phyloP scores from a whole-genome alignment of 2,329 filamentous ascomycete species.

The Trichoderma harzianum region DNA sequence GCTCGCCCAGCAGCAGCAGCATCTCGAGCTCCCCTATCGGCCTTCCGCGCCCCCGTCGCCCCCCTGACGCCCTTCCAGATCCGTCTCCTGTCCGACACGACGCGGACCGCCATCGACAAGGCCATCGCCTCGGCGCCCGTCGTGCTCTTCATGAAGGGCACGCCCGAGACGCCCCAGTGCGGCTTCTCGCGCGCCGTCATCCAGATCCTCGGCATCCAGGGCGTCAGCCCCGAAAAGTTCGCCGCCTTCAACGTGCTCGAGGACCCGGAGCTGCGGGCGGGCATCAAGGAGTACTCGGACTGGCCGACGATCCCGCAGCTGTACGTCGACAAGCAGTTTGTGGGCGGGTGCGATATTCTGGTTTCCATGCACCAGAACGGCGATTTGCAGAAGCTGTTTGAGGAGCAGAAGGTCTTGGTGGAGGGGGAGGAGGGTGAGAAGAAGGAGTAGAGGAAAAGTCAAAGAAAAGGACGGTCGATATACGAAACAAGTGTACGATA shows the following conservation, averaged over 20 bases:
- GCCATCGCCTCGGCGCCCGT: slow-evolving; percentile 85
- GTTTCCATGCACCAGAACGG: slow-evolving; percentile 97
- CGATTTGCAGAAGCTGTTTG: slow-evolving; percentile 83
- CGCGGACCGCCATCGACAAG: slow-evolving; percentile 80
- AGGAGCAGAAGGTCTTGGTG: slow-evolving; percentile 82
- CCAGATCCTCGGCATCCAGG: slow-evolving; percentile 91
- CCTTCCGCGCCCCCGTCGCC: slow-evolving; percentile 24
- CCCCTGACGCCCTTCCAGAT: slow-evolving; percentile 40
- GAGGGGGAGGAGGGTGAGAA: slow-evolving; percentile 50
- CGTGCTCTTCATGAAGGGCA: slow-evolving; percentile 99
- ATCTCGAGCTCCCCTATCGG: slow-evolving; percentile 23
- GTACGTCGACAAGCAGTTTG: slow-evolving; percentile 92
- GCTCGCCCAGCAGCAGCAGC: slow-evolving; percentile 32
- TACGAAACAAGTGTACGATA: slow-evolving; percentile 13
- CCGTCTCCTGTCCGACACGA: slow-evolving; percentile 77
- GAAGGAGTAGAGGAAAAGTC: slow-evolving; percentile 29
- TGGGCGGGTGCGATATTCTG: slow-evolving; percentile 96
- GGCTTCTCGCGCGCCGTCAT: slow-evolving; percentile 94
- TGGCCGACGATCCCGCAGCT: slow-evolving; percentile 99
- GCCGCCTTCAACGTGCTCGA: slow-evolving; percentile 98
- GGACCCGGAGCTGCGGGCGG: slow-evolving; percentile 79
- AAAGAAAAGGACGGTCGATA: background rate
- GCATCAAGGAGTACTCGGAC: slow-evolving; percentile 98
- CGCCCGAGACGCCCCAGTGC: slow-evolving; percentile 91
- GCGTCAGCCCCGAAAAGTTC: slow-evolving; percentile 92